Evolutionary conservation across 176 grass and related monocot species (phyloP), one percentile per base, ranked within the genome.

Genomic region (Musa troglodytarum): DNA sequence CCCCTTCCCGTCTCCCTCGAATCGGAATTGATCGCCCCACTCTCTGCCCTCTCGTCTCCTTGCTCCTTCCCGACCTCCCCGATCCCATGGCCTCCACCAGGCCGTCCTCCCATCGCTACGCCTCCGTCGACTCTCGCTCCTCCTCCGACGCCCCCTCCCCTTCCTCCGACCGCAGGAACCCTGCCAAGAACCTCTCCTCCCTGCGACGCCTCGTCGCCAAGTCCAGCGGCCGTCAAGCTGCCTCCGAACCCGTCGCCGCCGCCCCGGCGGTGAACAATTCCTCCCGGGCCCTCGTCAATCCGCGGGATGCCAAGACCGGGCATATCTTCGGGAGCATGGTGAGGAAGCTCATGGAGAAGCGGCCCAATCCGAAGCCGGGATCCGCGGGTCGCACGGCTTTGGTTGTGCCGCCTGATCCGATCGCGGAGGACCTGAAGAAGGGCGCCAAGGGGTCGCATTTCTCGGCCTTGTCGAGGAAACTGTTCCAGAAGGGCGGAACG

Each of bases 31-130:
- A 43, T 43, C 34, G 34, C 34, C 34, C 6, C 34, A 43, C 4
- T 43, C 34, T 43, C 34, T 43, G 34, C 4, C 34, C 50, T 6
- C 49, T 10, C n/a, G 12, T 13, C 50, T 73, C 71, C 1, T 25
- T 21, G 51, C 17, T 73, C 54, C 12, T 20, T 50, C 57, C 23
- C 23, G 34, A 6, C 34, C 34, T 43, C 34, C 34, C 34, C 34
- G 34, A 43, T 43, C 34, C 12, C 24, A 79, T 79, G 77, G 77
- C 65, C 16, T 58, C 66, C 23, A 3, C 26, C 26, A 79, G 65
- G 25, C 19, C 84, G 21, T 83, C 88, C 26, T 89, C 94, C 79
- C 90, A 70, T 10, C 17, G 34, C 1, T 70, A 70, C 17, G 68
- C 68, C 34, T 29, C 13, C 1, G 26, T 16, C 25, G 68, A 70